These are phyloP conservation scores for Kazachstania taianensis DNA, from an alignment of 805 yeast species.

Conservation along the genomic window DNA sequence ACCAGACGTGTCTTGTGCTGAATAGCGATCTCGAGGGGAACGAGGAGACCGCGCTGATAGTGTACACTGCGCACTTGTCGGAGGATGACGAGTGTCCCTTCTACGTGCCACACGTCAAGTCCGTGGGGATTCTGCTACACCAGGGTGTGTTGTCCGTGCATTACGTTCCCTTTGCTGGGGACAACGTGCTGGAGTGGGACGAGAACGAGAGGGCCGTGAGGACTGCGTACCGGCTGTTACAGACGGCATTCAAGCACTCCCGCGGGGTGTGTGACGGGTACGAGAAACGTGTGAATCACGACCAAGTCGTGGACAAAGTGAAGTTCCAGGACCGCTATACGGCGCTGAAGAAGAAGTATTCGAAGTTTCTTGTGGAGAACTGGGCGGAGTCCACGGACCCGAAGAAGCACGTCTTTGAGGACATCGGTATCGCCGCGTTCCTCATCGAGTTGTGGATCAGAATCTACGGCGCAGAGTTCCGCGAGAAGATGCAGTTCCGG, in stretches of 20 bases:
- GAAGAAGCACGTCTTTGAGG: conserved; percentile 91
- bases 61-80: conserved; percentile 70
- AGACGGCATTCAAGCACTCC: conserved; percentile 77
- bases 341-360: conserved; percentile 70
- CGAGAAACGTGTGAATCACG: conserved; percentile 81
- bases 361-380: conserved; percentile 57
- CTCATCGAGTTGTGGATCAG: conserved; percentile 75
- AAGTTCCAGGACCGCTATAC: conserved; percentile 78
- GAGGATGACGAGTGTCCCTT: conserved; percentile 60
- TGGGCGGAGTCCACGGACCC: conserved; percentile 97
- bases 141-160: conserved; percentile 51
- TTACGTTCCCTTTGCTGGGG: conserved; percentile 50
- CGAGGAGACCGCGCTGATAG: conserved; percentile 41
- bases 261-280: conserved; percentile 77
- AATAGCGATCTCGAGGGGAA: conserved; percentile 19
- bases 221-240: conserved; percentile 69
- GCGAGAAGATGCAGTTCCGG: conserved; percentile 46
- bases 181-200: conserved; percentile 15
- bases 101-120: conserved; percentile 77
- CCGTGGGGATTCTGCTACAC: conserved; percentile 59
- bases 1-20: conserved; percentile 68
- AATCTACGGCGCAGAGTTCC: conserved; percentile 33
- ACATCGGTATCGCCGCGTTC: conserved; percentile 90
- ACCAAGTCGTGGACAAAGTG: conserved; percentile 70
- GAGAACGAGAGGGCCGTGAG: conserved; percentile 55